Conservation (phyloP, 306 rosid genomes). For the Castanea sativa region DNA sequence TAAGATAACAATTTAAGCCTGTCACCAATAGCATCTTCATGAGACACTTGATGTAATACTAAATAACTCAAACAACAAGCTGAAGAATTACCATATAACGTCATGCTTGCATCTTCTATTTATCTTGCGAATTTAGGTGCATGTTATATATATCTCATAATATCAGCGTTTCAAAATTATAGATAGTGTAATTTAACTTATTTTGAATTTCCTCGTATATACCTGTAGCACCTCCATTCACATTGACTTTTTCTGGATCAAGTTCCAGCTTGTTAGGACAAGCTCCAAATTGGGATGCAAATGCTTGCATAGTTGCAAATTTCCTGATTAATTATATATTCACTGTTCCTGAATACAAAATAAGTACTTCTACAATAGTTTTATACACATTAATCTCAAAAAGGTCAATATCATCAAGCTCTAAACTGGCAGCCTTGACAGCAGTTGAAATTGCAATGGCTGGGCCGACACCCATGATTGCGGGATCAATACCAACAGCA, state of each 20-base stretch:
- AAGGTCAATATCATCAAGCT: conserved; percentile 81
- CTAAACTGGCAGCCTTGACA: conserved; percentile 86
- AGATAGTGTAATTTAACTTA: neutral
- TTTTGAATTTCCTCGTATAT: neutral
- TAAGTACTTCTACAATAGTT: neutral
- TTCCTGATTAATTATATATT: conserved; percentile 11
- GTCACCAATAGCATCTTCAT: neutral
- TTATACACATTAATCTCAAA: conserved; percentile 89
- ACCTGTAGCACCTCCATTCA: conserved; percentile 98
- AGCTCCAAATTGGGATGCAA: conserved; percentile 84
- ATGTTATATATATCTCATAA: neutral
- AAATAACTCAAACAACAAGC: neutral
- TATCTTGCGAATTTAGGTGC: neutral
- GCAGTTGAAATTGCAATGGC: conserved; percentile 92
- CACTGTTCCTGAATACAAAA: neutral
- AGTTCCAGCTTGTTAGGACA: conserved; percentile 87
- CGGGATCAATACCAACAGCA: conserved; percentile 96
- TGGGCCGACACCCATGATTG: conserved; percentile 92
- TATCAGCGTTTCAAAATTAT: neutral
- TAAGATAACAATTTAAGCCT: no score
- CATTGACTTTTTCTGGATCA: conserved; percentile 88
- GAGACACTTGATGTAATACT: neutral
- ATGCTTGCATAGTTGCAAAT: conserved; percentile 50
- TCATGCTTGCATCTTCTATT: neutral
- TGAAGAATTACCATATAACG: neutral